Conservation (phyloP, 2,329 filamentous ascomycete species). For the Scedosporium apiospermum region DNA sequence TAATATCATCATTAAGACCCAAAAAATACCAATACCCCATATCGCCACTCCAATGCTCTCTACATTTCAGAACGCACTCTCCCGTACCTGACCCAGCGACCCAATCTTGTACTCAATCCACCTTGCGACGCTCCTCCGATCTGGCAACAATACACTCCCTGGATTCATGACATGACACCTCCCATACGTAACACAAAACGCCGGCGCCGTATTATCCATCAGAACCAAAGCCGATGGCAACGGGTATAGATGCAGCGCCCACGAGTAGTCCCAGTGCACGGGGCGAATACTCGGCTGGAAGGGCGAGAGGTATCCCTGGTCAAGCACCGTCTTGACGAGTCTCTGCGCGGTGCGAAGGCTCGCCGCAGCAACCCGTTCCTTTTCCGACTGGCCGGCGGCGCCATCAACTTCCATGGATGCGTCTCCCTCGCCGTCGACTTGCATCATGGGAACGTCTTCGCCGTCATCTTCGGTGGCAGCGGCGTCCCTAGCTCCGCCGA, state of each 20-base stretch:
- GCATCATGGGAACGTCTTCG: slow-evolving; percentile 15
- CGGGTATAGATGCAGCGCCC: slow-evolving; percentile 73
- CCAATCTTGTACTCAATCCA: slow-evolving; percentile 85
- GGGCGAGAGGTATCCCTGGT: slow-evolving; percentile 81
- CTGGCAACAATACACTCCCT: slow-evolving; percentile 62
- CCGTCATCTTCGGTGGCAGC: slow-evolving; percentile 20
- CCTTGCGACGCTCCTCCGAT: slow-evolving; percentile 57
- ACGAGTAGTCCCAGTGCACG: slow-evolving; percentile 80
- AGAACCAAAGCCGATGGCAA: slow-evolving; percentile 76
- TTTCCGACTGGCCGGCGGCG: slow-evolving; percentile 11
- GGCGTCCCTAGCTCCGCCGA: slow-evolving; percentile 38
- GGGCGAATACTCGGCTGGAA: slow-evolving; percentile 75
- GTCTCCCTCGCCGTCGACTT: slow-evolving; percentile 11
- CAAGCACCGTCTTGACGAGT: slow-evolving; percentile 82
- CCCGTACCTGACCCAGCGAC: slow-evolving; percentile 51
- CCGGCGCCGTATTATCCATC: slow-evolving; percentile 69
- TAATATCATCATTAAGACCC: too few species aligned
- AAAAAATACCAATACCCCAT: neutral
- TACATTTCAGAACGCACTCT: slow-evolving; percentile 46
- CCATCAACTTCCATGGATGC: slow-evolving; percentile 33
- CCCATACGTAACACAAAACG: slow-evolving; percentile 86
- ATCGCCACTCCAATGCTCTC: neutral
- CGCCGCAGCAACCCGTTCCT: slow-evolving; percentile 9
- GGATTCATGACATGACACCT: slow-evolving; percentile 96
- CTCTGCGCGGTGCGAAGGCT: slow-evolving; percentile 57